A percentile compares a stretch with the other conserved stretches of the same genome.
phyloP scores from a whole-genome alignment of 2,329 filamentous ascomycete species.

The Ophiostoma angusticollis region DNA sequence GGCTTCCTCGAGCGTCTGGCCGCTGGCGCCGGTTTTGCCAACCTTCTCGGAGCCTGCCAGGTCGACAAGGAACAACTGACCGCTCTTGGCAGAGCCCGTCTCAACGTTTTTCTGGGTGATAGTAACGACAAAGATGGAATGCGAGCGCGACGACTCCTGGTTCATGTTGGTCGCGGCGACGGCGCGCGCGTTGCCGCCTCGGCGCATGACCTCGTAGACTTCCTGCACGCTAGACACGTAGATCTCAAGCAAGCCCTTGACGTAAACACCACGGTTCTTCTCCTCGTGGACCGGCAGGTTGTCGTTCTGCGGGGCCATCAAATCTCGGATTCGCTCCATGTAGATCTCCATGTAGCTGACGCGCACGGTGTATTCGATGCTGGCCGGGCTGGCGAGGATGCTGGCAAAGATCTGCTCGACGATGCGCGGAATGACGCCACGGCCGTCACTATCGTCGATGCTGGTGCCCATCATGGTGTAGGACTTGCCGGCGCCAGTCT shows the following conservation, averaged over 20 bases:
- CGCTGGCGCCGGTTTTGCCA: slow-evolving; percentile 93
- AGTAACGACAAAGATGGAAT: slow-evolving; percentile 96
- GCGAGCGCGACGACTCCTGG: slow-evolving; percentile 91
- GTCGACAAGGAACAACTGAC: slow-evolving; percentile 94
- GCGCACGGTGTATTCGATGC: slow-evolving; percentile 96
- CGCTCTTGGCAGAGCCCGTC: slow-evolving; percentile 89
- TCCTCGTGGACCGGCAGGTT: slow-evolving; percentile 97
- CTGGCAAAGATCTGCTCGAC: slow-evolving; percentile 95
- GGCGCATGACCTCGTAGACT: slow-evolving; percentile 92
- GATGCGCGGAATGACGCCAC: slow-evolving; percentile 93
- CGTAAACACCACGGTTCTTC: slow-evolving; percentile 90
- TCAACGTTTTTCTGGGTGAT: slow-evolving; percentile 97
- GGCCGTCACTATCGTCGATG: slow-evolving; percentile 77
- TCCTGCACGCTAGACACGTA: slow-evolving; percentile 93
- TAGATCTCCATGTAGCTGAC: slow-evolving; percentile 99
- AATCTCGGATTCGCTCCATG: slow-evolving; percentile 95
- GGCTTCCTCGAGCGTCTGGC: slow-evolving; percentile 92
- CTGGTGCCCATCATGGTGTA: slow-evolving; percentile 98
- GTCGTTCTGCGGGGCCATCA: slow-evolving; percentile 85
- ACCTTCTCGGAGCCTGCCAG: slow-evolving; percentile 97
- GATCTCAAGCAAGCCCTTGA: slow-evolving; percentile 87
- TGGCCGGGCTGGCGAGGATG: slow-evolving; percentile 80
- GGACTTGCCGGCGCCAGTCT: slow-evolving; percentile 96
- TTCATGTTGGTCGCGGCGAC: slow-evolving; percentile 99
- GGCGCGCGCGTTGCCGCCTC: slow-evolving; percentile 78